Conservation (phyloP, 441 rosid species). For the Corymbia citriodora region DNA sequence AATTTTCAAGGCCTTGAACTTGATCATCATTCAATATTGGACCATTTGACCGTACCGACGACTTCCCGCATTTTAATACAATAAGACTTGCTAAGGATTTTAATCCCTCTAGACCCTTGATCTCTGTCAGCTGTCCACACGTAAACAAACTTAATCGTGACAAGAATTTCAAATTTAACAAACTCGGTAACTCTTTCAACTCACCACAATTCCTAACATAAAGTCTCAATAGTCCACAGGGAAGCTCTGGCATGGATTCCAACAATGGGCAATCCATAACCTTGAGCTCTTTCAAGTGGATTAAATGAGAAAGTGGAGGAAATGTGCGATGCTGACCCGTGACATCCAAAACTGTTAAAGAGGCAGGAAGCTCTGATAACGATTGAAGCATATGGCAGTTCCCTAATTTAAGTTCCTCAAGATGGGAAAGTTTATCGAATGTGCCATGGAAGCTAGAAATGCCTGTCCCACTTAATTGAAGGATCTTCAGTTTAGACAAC, state of each 20-base stretch:
- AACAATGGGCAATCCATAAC: fast-evolving
- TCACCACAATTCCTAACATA: fast-evolving
- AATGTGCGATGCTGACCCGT: fast-evolving
- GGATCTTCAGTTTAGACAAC: background rate
- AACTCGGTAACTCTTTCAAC: background rate
- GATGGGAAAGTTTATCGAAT: fast-evolving
- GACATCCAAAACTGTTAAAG: background rate
- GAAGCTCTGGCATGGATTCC: background rate
- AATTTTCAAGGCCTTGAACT: background rate
- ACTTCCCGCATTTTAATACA: fast-evolving
- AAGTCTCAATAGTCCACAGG: background rate
- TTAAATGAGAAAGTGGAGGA: background rate
- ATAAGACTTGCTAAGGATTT: fast-evolving
- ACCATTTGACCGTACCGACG: fast-evolving
- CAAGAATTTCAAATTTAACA: background rate
- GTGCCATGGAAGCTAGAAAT: background rate
- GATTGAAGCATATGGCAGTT: background rate
- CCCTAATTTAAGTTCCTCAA: fast-evolving
- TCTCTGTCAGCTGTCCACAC: background rate
- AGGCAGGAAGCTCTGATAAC: background rate
- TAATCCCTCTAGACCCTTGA: background rate
- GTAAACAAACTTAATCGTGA: fast-evolving
- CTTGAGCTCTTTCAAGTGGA: fast-evolving
- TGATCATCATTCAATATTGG: background rate
- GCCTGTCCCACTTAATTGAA: background rate